phyloP scores from a whole-genome alignment of 140 eudicot genomes.

The Ambrosia hybrid region DNA sequence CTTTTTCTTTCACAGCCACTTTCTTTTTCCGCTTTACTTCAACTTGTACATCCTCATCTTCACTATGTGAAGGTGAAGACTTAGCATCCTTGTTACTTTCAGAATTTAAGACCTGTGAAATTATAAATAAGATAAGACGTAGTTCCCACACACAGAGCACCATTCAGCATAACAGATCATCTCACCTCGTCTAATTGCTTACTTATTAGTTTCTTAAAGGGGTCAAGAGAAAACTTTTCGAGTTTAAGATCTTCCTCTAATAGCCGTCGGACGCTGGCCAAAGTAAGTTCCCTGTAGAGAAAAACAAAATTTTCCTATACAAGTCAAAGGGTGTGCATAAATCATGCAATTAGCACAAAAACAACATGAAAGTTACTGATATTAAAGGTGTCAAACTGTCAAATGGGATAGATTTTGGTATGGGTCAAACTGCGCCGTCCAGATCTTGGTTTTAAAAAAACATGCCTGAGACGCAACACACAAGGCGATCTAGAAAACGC shows the following conservation, averaged over 20 bases:
- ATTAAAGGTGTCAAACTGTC: neutral
- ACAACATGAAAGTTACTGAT: neutral
- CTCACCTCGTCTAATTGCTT: conserved; percentile 74
- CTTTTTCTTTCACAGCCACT: conserved; percentile 45
- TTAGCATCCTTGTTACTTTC: conserved; percentile 43
- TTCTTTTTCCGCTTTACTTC: conserved; percentile 54
- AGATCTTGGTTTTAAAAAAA: too few relatives aligned
- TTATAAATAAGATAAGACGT: neutral
- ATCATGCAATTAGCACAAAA: conserved; percentile 22
- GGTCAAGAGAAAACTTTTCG: conserved; percentile 58
- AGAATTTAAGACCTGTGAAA: conserved; percentile 53
- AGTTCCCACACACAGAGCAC: conserved; percentile 1
- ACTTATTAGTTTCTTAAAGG: conserved; percentile 69
- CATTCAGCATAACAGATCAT: conserved; percentile 13
- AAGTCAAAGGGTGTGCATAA: neutral
- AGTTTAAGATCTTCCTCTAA: conserved; percentile 89
- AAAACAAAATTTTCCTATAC: neutral
- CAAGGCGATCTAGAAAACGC: too few relatives aligned
- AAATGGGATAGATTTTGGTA: too few relatives aligned
- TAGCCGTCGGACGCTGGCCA: conserved; percentile 78
- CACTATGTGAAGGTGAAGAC: conserved; percentile 42
- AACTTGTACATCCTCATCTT: conserved; percentile 41
- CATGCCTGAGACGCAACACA: too few relatives aligned
- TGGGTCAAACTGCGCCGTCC: too few relatives aligned
- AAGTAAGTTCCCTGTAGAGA: conserved; percentile 55